Percentiles rank a stretch among this genome's conserved stretches.
Evolutionary conservation across 495 filamentous ascomycete genomes (phyloP).

Genomic region (Penicillium steckii): DNA sequence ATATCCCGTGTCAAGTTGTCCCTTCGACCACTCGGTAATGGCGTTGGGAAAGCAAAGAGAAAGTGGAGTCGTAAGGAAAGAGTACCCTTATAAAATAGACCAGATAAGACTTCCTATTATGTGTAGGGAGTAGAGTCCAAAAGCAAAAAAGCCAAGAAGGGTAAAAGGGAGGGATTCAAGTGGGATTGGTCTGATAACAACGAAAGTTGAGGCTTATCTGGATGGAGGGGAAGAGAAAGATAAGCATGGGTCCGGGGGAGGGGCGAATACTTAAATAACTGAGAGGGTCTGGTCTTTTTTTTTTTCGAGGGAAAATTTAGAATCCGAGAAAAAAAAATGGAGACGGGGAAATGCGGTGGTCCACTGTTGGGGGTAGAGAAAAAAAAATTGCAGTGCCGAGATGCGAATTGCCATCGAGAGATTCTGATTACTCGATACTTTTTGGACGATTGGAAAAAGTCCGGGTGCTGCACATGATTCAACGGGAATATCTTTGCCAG

Average conservation of each 20-base stretch:
- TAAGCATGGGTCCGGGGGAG: constrained; percentile 15
- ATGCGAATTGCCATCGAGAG: neutral
- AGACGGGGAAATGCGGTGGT: constrained; percentile 6
- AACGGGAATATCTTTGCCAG: constrained; percentile 21
- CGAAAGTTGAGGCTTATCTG: constrained; percentile 7
- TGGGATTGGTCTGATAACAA: neutral
- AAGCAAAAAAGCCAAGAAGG: neutral
- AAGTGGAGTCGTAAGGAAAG: neutral
- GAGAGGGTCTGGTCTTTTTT: neutral
- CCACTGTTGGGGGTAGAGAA: constrained; percentile 7
- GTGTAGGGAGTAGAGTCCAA: neutral
- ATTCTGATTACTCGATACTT: constrained; percentile 29
- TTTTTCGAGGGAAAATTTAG: constrained; percentile 4
- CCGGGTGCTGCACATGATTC: constrained; percentile 7
- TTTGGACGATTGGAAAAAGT: constrained; percentile 13
- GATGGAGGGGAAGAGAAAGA: constrained; percentile 9
- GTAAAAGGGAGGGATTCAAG: neutral
- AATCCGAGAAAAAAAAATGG: neutral
- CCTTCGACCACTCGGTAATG: constrained; percentile 4
- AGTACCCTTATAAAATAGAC: too few species aligned
- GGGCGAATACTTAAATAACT: constrained; percentile 27
- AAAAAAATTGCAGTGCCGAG: constrained; percentile 9
- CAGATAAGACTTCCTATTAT: neutral
- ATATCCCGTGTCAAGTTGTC: too few species aligned
- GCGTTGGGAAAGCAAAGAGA: neutral